Conservation (phyloP, 2,329 filamentous ascomycete species). For the Beauveria australis region DNA sequence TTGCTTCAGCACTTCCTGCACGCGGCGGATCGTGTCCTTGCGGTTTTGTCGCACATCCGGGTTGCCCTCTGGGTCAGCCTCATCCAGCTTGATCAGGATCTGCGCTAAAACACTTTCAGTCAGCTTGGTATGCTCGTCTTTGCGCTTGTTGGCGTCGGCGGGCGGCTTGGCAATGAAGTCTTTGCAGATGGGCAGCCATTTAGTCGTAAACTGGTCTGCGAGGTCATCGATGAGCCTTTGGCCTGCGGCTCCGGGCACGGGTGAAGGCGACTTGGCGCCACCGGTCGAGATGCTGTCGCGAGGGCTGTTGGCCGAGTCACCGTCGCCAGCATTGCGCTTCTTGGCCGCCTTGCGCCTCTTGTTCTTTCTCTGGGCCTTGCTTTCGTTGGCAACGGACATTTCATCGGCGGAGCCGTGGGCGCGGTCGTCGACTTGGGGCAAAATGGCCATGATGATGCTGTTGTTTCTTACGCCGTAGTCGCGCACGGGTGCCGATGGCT, state of each 20-base stretch:
- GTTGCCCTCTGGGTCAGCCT: conserved; percentile 65
- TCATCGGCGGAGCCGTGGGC: conserved; percentile 34
- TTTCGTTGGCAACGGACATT: conserved; percentile 40
- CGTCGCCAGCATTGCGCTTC: conserved; percentile 23
- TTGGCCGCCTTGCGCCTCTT: conserved; percentile 37
- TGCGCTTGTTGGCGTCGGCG: conserved; percentile 54
- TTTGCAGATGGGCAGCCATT: conserved; percentile 57
- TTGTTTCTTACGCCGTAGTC: conserved; percentile 56
- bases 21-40: conserved; percentile 65
- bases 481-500: conserved; percentile 47
- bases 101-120: conserved; percentile 71
- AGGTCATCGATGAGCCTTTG: conserved; percentile 59
- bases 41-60: conserved; percentile 54
- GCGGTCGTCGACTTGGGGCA: conserved; percentile 30
- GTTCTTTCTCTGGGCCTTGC: conserved; percentile 21
- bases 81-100: conserved; percentile 68
- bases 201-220: conserved; percentile 52
- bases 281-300: conserved; percentile 35
- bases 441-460: conserved; percentile 47
- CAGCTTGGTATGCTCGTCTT: conserved; percentile 66
- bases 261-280: conserved; percentile 16
- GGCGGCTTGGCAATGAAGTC: conserved; percentile 57
- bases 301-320: conserved; percentile 35
- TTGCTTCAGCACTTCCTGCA: conserved; percentile 57
- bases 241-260: conserved; percentile 26